A percentile compares a stretch with the other conserved stretches of the same genome.
phyloP scores from a whole-genome alignment of 495 filamentous ascomycete species.

The Annulohypoxylon bovei region DNA sequence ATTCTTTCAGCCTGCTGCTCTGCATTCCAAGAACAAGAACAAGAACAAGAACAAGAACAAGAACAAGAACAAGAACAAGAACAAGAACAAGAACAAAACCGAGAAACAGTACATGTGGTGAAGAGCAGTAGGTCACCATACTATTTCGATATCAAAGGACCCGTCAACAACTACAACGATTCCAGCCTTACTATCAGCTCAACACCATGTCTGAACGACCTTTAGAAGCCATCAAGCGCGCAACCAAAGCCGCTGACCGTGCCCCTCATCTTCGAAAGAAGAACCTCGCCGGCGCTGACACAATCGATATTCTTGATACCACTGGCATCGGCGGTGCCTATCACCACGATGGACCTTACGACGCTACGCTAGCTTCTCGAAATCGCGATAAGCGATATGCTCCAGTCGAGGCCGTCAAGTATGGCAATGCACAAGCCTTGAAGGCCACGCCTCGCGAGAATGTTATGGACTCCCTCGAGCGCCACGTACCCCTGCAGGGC shows the following conservation, averaged over 20 bases:
- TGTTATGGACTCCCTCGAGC: slow-evolving; percentile 75
- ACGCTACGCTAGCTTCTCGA: slow-evolving; percentile 77
- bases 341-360: slow-evolving; percentile 93
- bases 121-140: neutral
- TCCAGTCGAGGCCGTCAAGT: slow-evolving; percentile 80
- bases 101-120: neutral
- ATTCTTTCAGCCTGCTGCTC: neutral
- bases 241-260: slow-evolving; percentile 69
- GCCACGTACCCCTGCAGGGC: slow-evolving; percentile 86
- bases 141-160: neutral
- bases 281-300: slow-evolving; percentile 75
- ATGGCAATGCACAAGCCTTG: slow-evolving; percentile 80
- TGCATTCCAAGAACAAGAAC: neutral
- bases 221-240: slow-evolving; percentile 67
- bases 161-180: neutral
- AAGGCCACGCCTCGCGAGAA: slow-evolving; percentile 85
- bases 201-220: slow-evolving; percentile 71
- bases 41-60: no score
- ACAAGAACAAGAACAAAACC: no score
- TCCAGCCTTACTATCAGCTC: slow-evolving; percentile 34
- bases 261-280: slow-evolving; percentile 69
- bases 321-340: slow-evolving; percentile 67
- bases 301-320: slow-evolving; percentile 81
- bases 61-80: no score
- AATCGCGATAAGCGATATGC: slow-evolving; percentile 70